These are phyloP conservation scores for Didymella sp. DNA, from an alignment of 2,329 filamentous ascomycete genomes.

Conservation along the genomic window DNA sequence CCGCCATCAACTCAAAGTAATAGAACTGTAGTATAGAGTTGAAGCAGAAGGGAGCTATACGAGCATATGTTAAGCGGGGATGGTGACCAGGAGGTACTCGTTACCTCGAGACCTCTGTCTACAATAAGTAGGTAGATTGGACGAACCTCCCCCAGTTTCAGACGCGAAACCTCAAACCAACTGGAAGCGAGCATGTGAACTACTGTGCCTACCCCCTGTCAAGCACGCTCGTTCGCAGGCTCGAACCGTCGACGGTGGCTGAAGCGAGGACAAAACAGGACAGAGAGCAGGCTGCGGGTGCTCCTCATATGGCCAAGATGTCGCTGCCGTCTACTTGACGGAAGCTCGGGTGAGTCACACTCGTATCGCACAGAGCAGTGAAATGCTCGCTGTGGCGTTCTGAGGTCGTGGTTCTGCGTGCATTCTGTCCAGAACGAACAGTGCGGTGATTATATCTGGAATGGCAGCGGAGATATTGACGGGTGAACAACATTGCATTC, in stretches of 20 bases:
- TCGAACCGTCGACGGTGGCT: not conserved
- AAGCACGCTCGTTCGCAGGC: not conserved
- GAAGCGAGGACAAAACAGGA: not conserved
- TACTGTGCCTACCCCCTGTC: not conserved
- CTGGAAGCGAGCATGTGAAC: not conserved
- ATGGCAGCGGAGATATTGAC: not conserved
- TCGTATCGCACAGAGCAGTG: not conserved
- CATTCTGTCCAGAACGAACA: not conserved
- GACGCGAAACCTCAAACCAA: not conserved
- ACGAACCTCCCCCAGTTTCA: not conserved
- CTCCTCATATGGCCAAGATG: not conserved
- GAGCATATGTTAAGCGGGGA: not conserved
- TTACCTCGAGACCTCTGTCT: not conserved
- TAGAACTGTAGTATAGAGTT: not conserved
- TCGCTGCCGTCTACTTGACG: not conserved
- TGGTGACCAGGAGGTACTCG: not conserved
- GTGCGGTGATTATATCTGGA: not conserved
- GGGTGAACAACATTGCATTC: not conserved
- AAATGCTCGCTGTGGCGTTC: not conserved
- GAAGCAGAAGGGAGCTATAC: not conserved
- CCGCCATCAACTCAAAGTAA: slow-evolving; percentile 6
- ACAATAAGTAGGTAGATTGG: not conserved
- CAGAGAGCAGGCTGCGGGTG: not conserved
- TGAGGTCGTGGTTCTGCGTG: not conserved
- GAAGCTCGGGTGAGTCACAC: not conserved